These are phyloP conservation scores for Agaricus sinodeliciosus DNA, from an alignment of 768 basidiomycete genomes.

Conservation along the genomic window DNA sequence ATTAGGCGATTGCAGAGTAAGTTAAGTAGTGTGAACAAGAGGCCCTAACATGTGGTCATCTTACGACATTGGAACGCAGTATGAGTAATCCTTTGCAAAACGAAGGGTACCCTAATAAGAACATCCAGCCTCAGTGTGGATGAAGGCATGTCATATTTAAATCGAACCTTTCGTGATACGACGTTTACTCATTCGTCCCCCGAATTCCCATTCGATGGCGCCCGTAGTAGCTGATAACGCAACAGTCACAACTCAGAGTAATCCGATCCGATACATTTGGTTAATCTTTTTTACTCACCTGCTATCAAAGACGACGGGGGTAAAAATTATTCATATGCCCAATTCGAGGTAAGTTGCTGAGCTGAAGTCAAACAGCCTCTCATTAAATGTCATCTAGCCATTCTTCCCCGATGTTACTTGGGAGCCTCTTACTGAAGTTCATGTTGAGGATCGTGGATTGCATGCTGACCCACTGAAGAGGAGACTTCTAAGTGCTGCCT, in stretches of 20 bases:
- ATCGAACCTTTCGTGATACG: not conserved
- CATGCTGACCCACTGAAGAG: slow-evolving; percentile 66
- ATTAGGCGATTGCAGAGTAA: too few relatives aligned
- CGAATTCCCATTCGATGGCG: slow-evolving; percentile 31
- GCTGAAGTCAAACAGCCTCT: not conserved
- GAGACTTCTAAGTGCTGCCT: slow-evolving; percentile 54
- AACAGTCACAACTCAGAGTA: slow-evolving; percentile 14
- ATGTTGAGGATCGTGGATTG: slow-evolving; percentile 63
- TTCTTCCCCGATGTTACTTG: slow-evolving; percentile 56
- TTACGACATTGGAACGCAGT: slow-evolving; percentile 12
- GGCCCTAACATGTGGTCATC: slow-evolving; percentile 6
- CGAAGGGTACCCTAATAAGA: not conserved
- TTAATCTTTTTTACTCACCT: slow-evolving; percentile 71
- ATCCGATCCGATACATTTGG: slow-evolving; percentile 20
- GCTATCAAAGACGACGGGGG: slow-evolving; percentile 44
- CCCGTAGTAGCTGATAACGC: slow-evolving; percentile 34
- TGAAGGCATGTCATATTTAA: not conserved
- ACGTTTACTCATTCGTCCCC: not conserved
- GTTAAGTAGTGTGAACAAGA: not conserved
- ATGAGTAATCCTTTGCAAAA: slow-evolving; percentile 13
- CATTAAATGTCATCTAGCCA: slow-evolving; percentile 36
- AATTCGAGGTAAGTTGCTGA: slow-evolving; percentile 45
- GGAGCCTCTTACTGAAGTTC: slow-evolving; percentile 51
- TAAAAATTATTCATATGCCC: slow-evolving; percentile 42
- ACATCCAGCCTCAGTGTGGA: too few relatives aligned